These are phyloP conservation scores for Physcomitrellopsis africana DNA, from an alignment of 225 moss, liverwort and hornwort species.

Conservation along the genomic window DNA sequence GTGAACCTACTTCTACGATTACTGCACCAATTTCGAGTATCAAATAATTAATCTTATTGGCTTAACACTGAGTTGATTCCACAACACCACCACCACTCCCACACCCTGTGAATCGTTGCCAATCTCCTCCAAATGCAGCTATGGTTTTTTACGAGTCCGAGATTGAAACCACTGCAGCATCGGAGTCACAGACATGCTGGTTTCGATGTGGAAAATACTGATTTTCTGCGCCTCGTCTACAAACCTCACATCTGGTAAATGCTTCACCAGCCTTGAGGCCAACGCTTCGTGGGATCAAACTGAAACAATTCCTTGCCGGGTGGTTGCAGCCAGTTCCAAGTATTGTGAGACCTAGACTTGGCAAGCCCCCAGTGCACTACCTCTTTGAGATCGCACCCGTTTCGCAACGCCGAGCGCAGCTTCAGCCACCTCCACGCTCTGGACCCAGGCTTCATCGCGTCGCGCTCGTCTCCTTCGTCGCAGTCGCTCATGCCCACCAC, in stretches of 20 bases:
- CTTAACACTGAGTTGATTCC: no score
- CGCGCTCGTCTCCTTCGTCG: slow-evolving; percentile 23
- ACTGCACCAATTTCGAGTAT: no score
- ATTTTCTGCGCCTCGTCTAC: no score
- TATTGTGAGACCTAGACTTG: slow-evolving; percentile 28
- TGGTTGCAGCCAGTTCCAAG: slow-evolving; percentile 25
- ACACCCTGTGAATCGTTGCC: no score
- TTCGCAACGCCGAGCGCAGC: slow-evolving; percentile 17
- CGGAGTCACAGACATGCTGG: no score
- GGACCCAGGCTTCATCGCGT: neutral
- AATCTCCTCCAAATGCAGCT: no score
- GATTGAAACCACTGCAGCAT: no score
- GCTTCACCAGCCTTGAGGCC: slow-evolving; percentile 45
- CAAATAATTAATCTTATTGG: no score
- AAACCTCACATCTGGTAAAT: neutral
- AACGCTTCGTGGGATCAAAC: slow-evolving; percentile 42
- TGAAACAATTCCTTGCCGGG: slow-evolving; percentile 9
- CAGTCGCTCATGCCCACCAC: slow-evolving; percentile 15
- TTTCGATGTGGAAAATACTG: no score
- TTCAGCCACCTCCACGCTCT: slow-evolving; percentile 37
- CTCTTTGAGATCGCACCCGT: slow-evolving; percentile 26
- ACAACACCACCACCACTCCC: no score
- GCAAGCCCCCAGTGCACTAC: slow-evolving; percentile 1
- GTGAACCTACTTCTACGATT: no score
- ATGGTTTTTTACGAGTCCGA: no score